These are phyloP conservation scores for Celoporthe dispersa DNA, from an alignment of 2,329 filamentous ascomycete genomes.

Conservation along the genomic window DNA sequence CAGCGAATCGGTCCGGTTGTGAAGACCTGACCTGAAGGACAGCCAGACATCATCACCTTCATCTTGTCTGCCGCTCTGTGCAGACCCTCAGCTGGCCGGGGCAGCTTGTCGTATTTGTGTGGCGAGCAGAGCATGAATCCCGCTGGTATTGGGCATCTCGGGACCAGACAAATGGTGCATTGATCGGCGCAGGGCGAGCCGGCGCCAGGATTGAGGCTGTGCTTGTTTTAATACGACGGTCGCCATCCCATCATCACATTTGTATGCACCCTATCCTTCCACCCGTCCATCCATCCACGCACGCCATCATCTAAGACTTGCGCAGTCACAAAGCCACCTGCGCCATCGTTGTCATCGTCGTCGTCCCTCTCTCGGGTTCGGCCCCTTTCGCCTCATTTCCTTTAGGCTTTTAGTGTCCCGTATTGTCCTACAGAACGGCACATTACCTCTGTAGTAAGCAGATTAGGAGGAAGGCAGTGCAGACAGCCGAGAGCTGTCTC, in stretches of 20 bases:
- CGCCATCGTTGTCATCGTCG: background rate
- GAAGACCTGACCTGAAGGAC: background rate
- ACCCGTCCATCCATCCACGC: background rate
- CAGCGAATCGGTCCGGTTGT: constrained; percentile 9
- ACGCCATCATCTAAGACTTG: background rate
- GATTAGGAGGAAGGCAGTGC: background rate
- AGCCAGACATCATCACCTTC: background rate
- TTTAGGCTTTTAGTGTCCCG: background rate
- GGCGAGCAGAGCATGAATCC: constrained; percentile 19
- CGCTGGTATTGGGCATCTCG: constrained; percentile 13
- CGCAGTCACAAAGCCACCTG: background rate
- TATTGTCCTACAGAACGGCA: background rate
- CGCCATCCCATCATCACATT: background rate
- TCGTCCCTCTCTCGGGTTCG: background rate
- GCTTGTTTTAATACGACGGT: constrained; percentile 12
- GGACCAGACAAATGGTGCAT: constrained; percentile 22
- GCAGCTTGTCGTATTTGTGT: background rate
- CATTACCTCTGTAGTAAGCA: background rate
- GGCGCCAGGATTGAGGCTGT: constrained; percentile 25
- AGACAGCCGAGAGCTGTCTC: background rate
- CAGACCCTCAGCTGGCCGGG: background rate
- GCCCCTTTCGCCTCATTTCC: background rate
- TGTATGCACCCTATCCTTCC: background rate
- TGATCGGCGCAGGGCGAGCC: constrained; percentile 22
- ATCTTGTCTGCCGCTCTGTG: background rate